Conservation (phyloP, 495 filamentous ascomycete species). For the Xylaria bambusicola region DNA sequence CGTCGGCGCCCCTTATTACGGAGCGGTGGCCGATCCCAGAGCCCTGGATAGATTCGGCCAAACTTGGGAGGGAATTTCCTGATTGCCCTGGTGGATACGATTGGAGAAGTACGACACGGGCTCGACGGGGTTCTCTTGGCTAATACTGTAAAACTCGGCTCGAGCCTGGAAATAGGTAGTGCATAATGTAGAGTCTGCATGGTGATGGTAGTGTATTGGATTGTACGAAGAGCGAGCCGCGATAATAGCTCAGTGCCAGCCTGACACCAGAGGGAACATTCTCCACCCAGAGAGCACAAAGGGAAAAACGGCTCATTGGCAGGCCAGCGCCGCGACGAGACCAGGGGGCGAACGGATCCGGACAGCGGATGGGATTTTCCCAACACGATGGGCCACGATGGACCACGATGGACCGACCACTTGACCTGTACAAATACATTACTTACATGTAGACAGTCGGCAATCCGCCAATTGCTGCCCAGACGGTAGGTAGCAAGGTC, state of each 20-base stretch:
- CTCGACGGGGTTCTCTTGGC: slow-evolving; percentile 2
- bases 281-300: background rate
- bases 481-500: background rate
- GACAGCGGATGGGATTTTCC: background rate
- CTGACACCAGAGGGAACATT: background rate
- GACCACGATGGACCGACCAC: no score
- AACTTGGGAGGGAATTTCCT: background rate
- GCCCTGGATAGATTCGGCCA: slow-evolving; percentile 14
- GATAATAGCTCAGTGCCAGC: background rate
- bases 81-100: background rate
- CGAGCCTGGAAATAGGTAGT: slow-evolving; percentile 15
- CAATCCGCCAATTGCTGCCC: background rate
- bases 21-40: slow-evolving; percentile 20
- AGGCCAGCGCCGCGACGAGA: background rate
- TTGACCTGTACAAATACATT: background rate
- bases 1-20: slow-evolving; percentile 14
- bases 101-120: slow-evolving; percentile 1
- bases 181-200: slow-evolving; percentile 23
- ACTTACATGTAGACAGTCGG: no score
- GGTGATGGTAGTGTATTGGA: no score
- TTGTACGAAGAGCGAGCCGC: background rate
- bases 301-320: background rate
- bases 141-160: slow-evolving; percentile 8
- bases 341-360: slow-evolving; percentile 3
- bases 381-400: background rate